These are phyloP conservation scores for Neobulgaria alba DNA, from an alignment of 2,329 filamentous ascomycete genomes.

Conservation along the genomic window DNA sequence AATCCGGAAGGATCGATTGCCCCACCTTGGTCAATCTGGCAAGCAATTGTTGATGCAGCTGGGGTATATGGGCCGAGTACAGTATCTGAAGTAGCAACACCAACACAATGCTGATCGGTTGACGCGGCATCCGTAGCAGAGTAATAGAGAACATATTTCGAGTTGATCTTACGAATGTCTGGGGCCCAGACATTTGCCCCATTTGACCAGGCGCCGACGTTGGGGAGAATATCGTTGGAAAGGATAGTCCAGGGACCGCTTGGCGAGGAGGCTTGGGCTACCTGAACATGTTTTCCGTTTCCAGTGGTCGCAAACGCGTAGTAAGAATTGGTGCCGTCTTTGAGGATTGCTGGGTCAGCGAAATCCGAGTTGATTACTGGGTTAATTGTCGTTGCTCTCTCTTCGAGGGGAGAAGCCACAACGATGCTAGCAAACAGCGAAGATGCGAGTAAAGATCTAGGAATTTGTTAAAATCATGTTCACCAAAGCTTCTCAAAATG, in stretches of 20 bases:
- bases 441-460: neutral
- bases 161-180: slow-evolving; percentile 44
- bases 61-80: slow-evolving; percentile 22
- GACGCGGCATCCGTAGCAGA: slow-evolving; percentile 37
- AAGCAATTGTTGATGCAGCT: slow-evolving; percentile 32
- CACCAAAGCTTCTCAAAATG: no score
- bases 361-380: slow-evolving; percentile 37
- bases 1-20: slow-evolving; percentile 57
- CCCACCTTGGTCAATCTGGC: slow-evolving; percentile 44
- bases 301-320: slow-evolving; percentile 50
- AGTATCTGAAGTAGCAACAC: slow-evolving; percentile 40
- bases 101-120: slow-evolving; percentile 46
- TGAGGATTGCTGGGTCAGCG: slow-evolving; percentile 45
- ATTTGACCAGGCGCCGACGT: slow-evolving; percentile 43
- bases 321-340: slow-evolving; percentile 39
- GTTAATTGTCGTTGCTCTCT: slow-evolving; percentile 12
- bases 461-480: no score
- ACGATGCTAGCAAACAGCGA: slow-evolving; percentile 3
- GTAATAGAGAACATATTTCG: slow-evolving; percentile 54
- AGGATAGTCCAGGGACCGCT: slow-evolving; percentile 40
- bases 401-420: slow-evolving; percentile 1
- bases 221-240: slow-evolving; percentile 46
- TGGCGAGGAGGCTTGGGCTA: slow-evolving; percentile 35
- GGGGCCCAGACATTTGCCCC: slow-evolving; percentile 51
- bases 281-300: slow-evolving; percentile 43